Percentiles rank a stretch among this genome's conserved stretches.
phyloP scores from a whole-genome alignment of 1,284 basidiomycete species.

The Vanrija pseudolonga region DNA sequence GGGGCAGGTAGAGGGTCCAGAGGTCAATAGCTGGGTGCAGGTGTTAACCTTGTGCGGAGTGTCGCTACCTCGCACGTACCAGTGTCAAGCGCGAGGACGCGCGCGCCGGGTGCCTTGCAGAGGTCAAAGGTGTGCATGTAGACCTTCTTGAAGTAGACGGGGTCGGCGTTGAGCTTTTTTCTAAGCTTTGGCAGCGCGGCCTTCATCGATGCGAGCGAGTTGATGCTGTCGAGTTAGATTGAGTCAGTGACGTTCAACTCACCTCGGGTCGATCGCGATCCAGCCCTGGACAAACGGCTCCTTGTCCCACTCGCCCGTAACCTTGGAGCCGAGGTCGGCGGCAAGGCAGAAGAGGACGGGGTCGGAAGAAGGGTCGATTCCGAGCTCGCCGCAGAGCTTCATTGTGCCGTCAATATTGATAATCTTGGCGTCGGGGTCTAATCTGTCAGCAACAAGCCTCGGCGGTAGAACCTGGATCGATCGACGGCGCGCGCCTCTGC shows the following conservation, averaged over 20 bases:
- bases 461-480: not conserved
- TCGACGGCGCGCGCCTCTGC: too few species aligned
- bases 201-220: slow-evolving; percentile 68
- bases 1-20: slow-evolving; percentile 78
- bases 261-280: slow-evolving; percentile 54
- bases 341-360: slow-evolving; percentile 50
- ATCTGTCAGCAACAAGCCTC: not conserved
- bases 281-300: slow-evolving; percentile 77
- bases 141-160: slow-evolving; percentile 75
- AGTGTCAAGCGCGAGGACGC: slow-evolving; percentile 54
- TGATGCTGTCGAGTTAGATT: slow-evolving; percentile 55
- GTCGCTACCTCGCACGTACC: slow-evolving; percentile 40
- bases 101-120: slow-evolving; percentile 66
- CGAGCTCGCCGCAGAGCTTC: slow-evolving; percentile 44
- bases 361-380: slow-evolving; percentile 46
- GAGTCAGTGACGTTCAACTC: slow-evolving; percentile 6
- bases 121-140: slow-evolving; percentile 84
- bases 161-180: slow-evolving; percentile 63
- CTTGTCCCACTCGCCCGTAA: slow-evolving; percentile 69
- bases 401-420: slow-evolving; percentile 50
- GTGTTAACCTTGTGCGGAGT: not conserved
- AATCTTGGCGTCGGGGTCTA: slow-evolving; percentile 40
- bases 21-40: slow-evolving; percentile 51
- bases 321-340: slow-evolving; percentile 46
- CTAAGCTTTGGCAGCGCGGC: slow-evolving; percentile 59